These are phyloP conservation scores for Metschnikowia gruessii DNA, from an alignment of 805 yeast species.

Conservation along the genomic window DNA sequence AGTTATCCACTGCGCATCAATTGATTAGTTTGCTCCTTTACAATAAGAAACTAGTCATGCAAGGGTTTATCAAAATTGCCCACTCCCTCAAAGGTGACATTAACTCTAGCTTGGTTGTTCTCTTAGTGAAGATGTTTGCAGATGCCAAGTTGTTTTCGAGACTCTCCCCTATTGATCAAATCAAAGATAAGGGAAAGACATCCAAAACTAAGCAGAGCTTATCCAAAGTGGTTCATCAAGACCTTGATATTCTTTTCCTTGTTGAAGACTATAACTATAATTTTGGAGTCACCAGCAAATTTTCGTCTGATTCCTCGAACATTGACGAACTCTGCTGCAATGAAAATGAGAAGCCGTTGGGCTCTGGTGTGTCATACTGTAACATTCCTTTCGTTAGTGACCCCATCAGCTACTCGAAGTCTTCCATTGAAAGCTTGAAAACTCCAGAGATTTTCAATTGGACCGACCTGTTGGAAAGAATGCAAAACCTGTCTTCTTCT, in stretches of 20 bases:
- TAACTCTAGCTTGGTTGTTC: conserved; percentile 41
- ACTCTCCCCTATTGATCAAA: conserved; percentile 6
- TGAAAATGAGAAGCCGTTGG: background rate
- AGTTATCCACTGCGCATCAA: conserved; percentile 26
- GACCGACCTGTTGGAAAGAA: conserved; percentile 32
- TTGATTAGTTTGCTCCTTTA: conserved; percentile 35
- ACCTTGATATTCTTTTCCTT: conserved; percentile 30
- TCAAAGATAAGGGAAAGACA: conserved; percentile 22
- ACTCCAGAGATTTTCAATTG: conserved; percentile 18
- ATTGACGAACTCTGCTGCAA: conserved; percentile 5
- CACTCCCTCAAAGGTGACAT: conserved; percentile 35
- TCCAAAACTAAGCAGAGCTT: conserved; percentile 16
- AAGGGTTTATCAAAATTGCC: conserved; percentile 34
- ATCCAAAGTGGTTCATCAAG: conserved; percentile 24
- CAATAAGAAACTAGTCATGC: conserved; percentile 37
- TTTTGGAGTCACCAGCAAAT: conserved; percentile 55
- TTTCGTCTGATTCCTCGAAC: conserved; percentile 12
- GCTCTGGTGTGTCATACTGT: background rate
- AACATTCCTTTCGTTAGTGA: background rate
- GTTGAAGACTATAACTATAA: conserved; percentile 48
- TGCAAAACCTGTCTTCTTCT: conserved; percentile 22
- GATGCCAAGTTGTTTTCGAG: conserved; percentile 34
- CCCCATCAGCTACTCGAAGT: background rate
- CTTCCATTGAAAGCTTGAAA: background rate
- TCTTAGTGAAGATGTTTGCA: conserved; percentile 36